Evolutionary conservation across 2,329 filamentous ascomycete genomes (phyloP), one percentile per base, ranked within the genome.

Genomic region (Calonectria multiphialidica): DNA sequence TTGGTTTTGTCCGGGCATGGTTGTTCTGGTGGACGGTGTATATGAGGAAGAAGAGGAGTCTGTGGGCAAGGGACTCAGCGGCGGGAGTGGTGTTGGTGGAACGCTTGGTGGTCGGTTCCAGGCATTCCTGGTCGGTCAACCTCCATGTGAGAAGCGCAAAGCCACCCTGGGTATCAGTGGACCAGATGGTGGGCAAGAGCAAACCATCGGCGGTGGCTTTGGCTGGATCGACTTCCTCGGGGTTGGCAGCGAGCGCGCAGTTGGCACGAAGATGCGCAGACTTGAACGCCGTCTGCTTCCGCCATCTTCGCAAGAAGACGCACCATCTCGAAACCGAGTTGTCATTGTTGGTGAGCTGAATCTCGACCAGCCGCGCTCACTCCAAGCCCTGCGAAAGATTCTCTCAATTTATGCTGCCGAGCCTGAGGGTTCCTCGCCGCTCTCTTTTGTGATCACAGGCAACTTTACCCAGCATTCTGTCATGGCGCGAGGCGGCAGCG

Each of bases 211-310:
- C 33, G 94, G 94, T 70, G 95, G 94, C 1, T 98, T 98, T 80
- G 97, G 97, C 50, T 99, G 97, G 96, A 95, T 98, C 66, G 97
- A 98, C 82, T 99, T 98, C 80, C 87, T 98, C 1, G 97, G 96
- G 7, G 90, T 97, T 1, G 96, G 96, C 42, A 98, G 95, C 79
- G 95, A 98, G 82, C 93, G 95, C 55, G 95, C 95, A 8, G 91
- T 93, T 1, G 96, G 96, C 0, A 83, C 90, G 2, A 93, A 93
- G 70, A 98, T 98, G 96, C 91, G 94, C 67, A 92, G 90, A 71
- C 88, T 98, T 1, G 94, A 98, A 80, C 87, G 91, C 42, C 90
- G 92, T 59, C 86, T 97, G 2, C 85, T 96, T 9, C 84, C 81
- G n/a, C 79, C 81, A 28, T 79, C 85, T 21, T 77, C 80, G 30